Evolutionary conservation across 768 basidiomycete genomes (phyloP).

Genomic region (Dendrothele bispora): DNA sequence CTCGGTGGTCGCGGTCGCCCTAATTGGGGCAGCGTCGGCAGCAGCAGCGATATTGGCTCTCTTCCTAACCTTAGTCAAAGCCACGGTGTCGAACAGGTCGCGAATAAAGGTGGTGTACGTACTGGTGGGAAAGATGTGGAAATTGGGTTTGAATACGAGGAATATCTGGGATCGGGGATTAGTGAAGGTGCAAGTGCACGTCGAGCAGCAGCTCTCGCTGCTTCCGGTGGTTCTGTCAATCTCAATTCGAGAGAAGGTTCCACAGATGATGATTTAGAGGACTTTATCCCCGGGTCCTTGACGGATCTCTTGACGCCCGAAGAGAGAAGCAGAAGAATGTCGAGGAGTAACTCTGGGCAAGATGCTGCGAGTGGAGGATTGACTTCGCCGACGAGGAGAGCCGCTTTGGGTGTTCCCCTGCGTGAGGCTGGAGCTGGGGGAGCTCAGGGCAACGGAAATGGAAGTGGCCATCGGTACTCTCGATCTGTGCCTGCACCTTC

Average conservation of each 20-base stretch:
- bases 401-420: conserved; percentile 18
- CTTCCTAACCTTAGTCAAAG: conserved; percentile 2
- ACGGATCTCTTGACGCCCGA: conserved; percentile 88
- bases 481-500: conserved; percentile 81
- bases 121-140: conserved; percentile 36
- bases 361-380: conserved; percentile 6
- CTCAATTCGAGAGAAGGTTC: conserved; percentile 52
- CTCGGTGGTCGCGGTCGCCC: conserved; percentile 1
- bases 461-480: conserved; percentile 69
- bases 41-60: conserved; percentile 5
- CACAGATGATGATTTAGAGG: conserved; percentile 85
- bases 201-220: conserved; percentile 2
- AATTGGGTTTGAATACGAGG: conserved; percentile 40
- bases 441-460: conserved; percentile 11
- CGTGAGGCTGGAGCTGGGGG: conserved; percentile 20
- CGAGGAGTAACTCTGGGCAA: conserved; percentile 60
- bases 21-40: conserved; percentile 5
- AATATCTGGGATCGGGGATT: conserved; percentile 22
- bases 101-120: not conserved
- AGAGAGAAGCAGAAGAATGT: conserved; percentile 82
- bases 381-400: conserved; percentile 13
- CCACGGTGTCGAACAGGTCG: not conserved
- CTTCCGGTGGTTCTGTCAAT: conserved; percentile 3
- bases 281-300: conserved; percentile 85
- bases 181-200: conserved; percentile 13